Evolutionary conservation across 2,329 filamentous ascomycete species (phyloP).

Genomic region (Purpureocillium lavendulum): DNA sequence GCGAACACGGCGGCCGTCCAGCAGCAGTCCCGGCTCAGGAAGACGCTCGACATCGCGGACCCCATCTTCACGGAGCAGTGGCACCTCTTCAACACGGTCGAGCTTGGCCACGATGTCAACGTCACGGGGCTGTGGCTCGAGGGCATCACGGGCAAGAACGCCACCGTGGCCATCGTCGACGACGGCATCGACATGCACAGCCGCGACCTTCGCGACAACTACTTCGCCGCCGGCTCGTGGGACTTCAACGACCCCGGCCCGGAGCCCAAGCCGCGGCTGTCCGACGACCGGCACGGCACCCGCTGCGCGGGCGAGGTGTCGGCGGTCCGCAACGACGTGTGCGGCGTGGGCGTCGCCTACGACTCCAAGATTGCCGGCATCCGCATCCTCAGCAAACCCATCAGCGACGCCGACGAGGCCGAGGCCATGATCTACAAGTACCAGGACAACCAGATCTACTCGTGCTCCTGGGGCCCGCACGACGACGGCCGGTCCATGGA

Average conservation of each 20-base stretch:
- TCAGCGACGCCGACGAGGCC: constrained; percentile 88
- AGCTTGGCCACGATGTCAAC: constrained; percentile 86
- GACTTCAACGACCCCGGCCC: constrained; percentile 86
- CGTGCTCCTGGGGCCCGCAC: constrained; percentile 95
- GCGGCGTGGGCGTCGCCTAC: constrained; percentile 92
- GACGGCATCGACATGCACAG: constrained; percentile 96
- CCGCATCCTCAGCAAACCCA: constrained; percentile 83
- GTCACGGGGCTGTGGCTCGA: constrained; percentile 90
- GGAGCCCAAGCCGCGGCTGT: constrained; percentile 73
- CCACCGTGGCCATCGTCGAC: constrained; percentile 89
- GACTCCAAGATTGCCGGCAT: constrained; percentile 85
- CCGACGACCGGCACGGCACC: constrained; percentile 85
- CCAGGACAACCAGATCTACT: constrained; percentile 92
- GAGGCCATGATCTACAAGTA: constrained; percentile 86
- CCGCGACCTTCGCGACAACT: constrained; percentile 84
- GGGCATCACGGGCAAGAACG: constrained; percentile 81
- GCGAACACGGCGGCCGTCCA: constrained; percentile 36
- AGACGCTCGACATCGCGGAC: constrained; percentile 67
- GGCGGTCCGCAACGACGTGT: constrained; percentile 85
- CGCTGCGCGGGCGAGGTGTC: constrained; percentile 91
- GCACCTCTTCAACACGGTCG: constrained; percentile 81
- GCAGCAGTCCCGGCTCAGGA: constrained; percentile 52
- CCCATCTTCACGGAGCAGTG: constrained; percentile 93
- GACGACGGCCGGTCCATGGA: constrained; percentile 95
- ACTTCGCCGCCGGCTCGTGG: constrained; percentile 85